phyloP scores from a whole-genome alignment of 768 basidiomycete species.

The Hysterangium stoloniferum region DNA sequence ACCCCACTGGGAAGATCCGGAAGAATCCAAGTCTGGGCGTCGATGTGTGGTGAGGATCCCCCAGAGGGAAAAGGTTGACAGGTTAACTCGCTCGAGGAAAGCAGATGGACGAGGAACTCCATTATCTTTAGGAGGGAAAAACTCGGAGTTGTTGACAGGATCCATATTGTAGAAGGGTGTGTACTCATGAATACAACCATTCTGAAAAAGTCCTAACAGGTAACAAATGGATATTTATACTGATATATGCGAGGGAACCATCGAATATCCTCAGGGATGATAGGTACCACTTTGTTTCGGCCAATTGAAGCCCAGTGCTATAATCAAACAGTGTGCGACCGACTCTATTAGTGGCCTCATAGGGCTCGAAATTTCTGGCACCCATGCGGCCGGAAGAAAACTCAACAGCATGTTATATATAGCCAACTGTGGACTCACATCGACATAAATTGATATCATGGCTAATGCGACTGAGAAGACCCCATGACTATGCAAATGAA shows the following conservation, averaged over 20 bases:
- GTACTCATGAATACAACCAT: conserved; percentile 29
- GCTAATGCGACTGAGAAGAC: no score
- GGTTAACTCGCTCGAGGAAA: conserved; percentile 2
- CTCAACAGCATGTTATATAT: no score
- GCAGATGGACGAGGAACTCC: conserved; percentile 15
- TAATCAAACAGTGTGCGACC: conserved; percentile 31
- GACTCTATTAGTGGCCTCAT: conserved; percentile 17
- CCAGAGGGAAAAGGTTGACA: conserved; percentile 5
- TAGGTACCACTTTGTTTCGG: conserved; percentile 35
- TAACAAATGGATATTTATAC: conserved; percentile 26
- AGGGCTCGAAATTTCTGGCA: conserved; percentile 30
- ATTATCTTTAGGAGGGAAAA: conserved; percentile 26
- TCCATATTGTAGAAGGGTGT: conserved; percentile 23
- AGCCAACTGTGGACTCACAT: no score
- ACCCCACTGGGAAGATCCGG: conserved; percentile 32
- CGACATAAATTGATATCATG: no score
- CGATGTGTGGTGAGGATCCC: neutral
- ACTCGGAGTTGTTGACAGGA: conserved; percentile 25
- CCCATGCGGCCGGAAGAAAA: conserved; percentile 8
- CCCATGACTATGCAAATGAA: no score
- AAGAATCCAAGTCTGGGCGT: conserved; percentile 17
- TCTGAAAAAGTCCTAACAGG: neutral
- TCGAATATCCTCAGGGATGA: conserved; percentile 21
- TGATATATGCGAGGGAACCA: conserved; percentile 11
- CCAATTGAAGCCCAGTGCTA: conserved; percentile 26